A percentile compares a stretch with the other conserved stretches of the same genome.
These are phyloP conservation scores for Pterocarpus macrocarpus DNA, from an alignment of 306 rosid genomes.

Conservation along the genomic window DNA sequence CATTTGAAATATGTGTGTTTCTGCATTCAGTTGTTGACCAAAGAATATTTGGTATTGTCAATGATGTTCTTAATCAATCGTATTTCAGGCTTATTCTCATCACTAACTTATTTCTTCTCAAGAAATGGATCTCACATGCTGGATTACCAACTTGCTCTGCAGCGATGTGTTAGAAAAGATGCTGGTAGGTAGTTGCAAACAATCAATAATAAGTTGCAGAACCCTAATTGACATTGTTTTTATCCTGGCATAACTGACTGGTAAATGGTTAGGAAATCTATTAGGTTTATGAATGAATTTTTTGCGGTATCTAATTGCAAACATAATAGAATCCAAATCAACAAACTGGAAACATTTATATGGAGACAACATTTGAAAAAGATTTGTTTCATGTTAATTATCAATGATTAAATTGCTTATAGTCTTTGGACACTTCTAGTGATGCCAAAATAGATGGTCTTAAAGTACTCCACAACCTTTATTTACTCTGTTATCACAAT, in stretches of 20 bases:
- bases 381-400: constrained; percentile 20
- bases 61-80: constrained; percentile 48
- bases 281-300: constrained; percentile 12
- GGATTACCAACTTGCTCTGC: constrained; percentile 94
- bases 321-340: constrained; percentile 34
- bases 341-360: constrained; percentile 29
- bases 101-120: constrained; percentile 91
- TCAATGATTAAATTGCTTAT: constrained; percentile 13
- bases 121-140: constrained; percentile 86
- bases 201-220: constrained; percentile 25
- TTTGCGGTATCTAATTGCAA: constrained; percentile 25
- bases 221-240: constrained; percentile 20
- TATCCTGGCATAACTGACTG: constrained; percentile 28
- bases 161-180: constrained; percentile 71
- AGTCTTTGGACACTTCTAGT: constrained; percentile 17
- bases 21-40: constrained; percentile 33
- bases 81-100: constrained; percentile 81
- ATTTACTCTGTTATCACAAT: background rate
- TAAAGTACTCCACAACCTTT: constrained; percentile 3
- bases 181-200: constrained; percentile 65
- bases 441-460: constrained; percentile 16
- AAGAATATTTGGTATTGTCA: constrained; percentile 30
- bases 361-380: constrained; percentile 7
- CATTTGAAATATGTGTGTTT: constrained; percentile 32
- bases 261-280: constrained; percentile 29